These are phyloP conservation scores for Amesomyces nigricolor DNA, from an alignment of 2,329 filamentous ascomycete genomes.

Conservation along the genomic window DNA sequence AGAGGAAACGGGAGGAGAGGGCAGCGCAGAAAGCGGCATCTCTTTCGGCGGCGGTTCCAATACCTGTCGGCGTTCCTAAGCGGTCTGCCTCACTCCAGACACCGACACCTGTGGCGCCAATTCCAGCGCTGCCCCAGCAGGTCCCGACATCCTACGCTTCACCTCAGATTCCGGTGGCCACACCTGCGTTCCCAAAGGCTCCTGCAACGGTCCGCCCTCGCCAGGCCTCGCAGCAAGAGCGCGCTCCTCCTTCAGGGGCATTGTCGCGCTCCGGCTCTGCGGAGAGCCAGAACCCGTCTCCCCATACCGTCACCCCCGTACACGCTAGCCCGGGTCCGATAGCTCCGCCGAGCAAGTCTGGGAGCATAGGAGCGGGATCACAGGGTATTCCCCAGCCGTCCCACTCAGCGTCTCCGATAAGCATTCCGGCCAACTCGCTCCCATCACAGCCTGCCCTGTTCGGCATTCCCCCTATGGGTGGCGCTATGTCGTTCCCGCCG, in stretches of 20 bases:
- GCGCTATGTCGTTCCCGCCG: conserved; percentile 47
- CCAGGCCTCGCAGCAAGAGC: conserved; percentile 71
- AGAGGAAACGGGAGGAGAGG: conserved; percentile 42
- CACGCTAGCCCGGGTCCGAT: conserved; percentile 62
- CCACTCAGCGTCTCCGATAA: conserved; percentile 60
- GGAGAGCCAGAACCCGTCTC: conserved; percentile 53
- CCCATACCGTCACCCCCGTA: conserved; percentile 56
- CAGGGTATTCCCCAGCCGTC: conserved; percentile 29
- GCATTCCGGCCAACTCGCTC: conserved; percentile 45
- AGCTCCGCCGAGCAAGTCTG: conserved; percentile 57
- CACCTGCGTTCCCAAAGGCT: conserved; percentile 75
- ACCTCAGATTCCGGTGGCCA: conserved; percentile 72
- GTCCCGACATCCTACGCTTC: conserved; percentile 60
- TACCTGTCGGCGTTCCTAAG: conserved; percentile 35
- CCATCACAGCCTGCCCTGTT: conserved; percentile 42
- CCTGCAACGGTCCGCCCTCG: conserved; percentile 73
- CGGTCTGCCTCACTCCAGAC: conserved; percentile 41
- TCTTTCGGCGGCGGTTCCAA: conserved; percentile 32
- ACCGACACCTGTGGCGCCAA: conserved; percentile 34
- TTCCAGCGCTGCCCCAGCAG: conserved; percentile 55
- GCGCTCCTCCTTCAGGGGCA: conserved; percentile 60
- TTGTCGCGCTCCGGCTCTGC: conserved; percentile 57
- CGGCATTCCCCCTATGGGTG: conserved; percentile 48
- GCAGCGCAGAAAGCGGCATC: conserved; percentile 38
- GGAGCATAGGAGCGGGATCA: conserved; percentile 35